Evolutionary conservation across 768 basidiomycete genomes (phyloP), one percentile per base, ranked within the genome.

Genomic region (Lentinula aciculospora): DNA sequence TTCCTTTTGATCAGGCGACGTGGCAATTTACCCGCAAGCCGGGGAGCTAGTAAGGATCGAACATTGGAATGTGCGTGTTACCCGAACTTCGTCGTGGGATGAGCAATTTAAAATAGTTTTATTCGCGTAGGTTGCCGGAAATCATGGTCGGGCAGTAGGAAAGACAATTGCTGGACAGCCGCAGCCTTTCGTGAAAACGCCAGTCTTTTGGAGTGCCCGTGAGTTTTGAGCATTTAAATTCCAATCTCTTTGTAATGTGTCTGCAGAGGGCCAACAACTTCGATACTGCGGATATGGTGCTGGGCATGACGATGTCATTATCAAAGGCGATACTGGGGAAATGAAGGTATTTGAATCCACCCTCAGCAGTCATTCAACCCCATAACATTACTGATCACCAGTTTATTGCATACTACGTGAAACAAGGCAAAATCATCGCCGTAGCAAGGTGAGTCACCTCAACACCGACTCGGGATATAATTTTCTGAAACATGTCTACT

Each of bases 121-220:
- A 2, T 17, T 47, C 32, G 49, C 2, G 32, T 45, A 88, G 85
- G 87, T 94, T 58, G 92, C 93, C 15, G 84, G 85, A 47, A 94
- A 95, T 69, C 88, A 89, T 58, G 94, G 92, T 2, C 82, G 92
- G 50, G 83, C 87, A 15, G 86, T 89, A n/a, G 94, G 88, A 0
- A 82, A 83, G 67, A 86, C 80, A 8, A 92, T 96, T 62, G 78
- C 86, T 54, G 85, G 77, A 48, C 77, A 71, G 58, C 75, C 74
- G 31, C 81, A 84, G 60, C 82, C 86, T n/a, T 93, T 88, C 70
- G 77, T 76, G 47, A 94, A 93, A 72, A 74, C 90, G 10, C 92
- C 92, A 0, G 73, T 93, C 36, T 95, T 95, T 74, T 95, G 94
- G 94, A 92, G 89, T 66, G 89, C 91, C 21, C 88, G 88, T 89